Evolutionary conservation across 441 rosid genomes (phyloP).

Genomic region (Croton setiger): DNA sequence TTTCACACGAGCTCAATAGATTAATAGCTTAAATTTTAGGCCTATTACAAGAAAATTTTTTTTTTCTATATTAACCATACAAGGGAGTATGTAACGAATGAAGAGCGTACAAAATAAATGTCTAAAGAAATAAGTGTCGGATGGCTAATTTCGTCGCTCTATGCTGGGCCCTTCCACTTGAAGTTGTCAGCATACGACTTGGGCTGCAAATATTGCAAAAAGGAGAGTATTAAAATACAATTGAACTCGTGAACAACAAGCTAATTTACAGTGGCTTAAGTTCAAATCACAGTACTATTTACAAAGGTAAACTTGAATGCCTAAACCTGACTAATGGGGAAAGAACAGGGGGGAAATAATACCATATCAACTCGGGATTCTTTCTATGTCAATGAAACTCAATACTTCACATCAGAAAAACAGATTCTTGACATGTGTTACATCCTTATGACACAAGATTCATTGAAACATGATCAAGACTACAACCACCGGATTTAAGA

Average conservation of each 20-base stretch:
- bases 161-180: conserved; percentile 55
- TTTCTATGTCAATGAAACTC: background rate
- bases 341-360: background rate
- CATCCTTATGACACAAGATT: background rate
- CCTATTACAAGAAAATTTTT: no score
- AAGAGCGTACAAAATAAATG: background rate
- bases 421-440: background rate
- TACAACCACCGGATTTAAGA: background rate
- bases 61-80: no score
- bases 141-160: conserved; percentile 1
- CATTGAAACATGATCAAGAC: background rate
- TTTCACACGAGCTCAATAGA: no score
- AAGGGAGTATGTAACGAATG: no score
- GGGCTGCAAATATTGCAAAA: conserved; percentile 26
- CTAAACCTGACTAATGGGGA: background rate
- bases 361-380: background rate
- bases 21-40: no score
- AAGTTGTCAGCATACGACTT: conserved; percentile 61
- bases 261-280: background rate
- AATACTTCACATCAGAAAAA: no score
- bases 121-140: background rate
- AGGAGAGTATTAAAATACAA: background rate
- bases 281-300: no score
- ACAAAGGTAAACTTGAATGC: background rate
- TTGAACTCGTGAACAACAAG: background rate